Evolutionary conservation across 371 early-diverging fungal species (phyloP).

Genomic region (Mortierella sp.): DNA sequence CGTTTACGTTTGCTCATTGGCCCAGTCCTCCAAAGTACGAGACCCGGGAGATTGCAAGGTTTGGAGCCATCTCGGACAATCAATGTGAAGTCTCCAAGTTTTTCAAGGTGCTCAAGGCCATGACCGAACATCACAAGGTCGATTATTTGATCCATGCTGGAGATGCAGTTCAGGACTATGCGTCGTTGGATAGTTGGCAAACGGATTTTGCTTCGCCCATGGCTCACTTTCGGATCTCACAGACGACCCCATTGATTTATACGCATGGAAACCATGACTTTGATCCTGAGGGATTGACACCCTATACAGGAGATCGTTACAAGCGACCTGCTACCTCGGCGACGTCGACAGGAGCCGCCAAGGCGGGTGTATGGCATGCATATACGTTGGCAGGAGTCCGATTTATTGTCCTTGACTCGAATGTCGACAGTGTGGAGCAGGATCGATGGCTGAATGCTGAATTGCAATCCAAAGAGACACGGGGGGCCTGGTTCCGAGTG

Average conservation of each 20-base stretch:
- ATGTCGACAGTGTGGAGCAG: slow-evolving; percentile 69
- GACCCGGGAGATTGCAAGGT: slow-evolving; percentile 58
- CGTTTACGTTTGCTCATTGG: slow-evolving; percentile 38
- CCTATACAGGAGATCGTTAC: slow-evolving; percentile 54
- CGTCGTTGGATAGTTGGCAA: slow-evolving; percentile 75
- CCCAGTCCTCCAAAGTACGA: slow-evolving; percentile 42
- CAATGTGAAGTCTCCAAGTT: slow-evolving; percentile 69
- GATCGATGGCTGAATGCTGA: slow-evolving; percentile 71
- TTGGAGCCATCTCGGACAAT: slow-evolving; percentile 70
- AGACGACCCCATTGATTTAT: slow-evolving; percentile 73
- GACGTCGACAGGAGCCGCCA: slow-evolving; percentile 13
- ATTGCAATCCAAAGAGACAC: slow-evolving; percentile 62
- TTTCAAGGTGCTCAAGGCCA: slow-evolving; percentile 56
- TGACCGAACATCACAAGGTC: slow-evolving; percentile 54
- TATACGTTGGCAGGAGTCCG: slow-evolving; percentile 72
- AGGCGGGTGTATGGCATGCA: slow-evolving; percentile 61
- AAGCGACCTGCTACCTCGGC: slow-evolving; percentile 3
- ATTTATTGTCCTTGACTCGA: slow-evolving; percentile 77
- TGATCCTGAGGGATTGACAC: slow-evolving; percentile 60
- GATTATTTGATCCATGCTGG: slow-evolving; percentile 73
- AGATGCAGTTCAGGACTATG: slow-evolving; percentile 72
- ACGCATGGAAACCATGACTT: slow-evolving; percentile 85
- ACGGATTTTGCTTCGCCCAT: slow-evolving; percentile 77
- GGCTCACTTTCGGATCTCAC: slow-evolving; percentile 62
- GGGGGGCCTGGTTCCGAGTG: slow-evolving; percentile 69